These are phyloP conservation scores for Pleoardoris graminearum DNA, from an alignment of 2,329 filamentous ascomycete species.

Conservation along the genomic window DNA sequence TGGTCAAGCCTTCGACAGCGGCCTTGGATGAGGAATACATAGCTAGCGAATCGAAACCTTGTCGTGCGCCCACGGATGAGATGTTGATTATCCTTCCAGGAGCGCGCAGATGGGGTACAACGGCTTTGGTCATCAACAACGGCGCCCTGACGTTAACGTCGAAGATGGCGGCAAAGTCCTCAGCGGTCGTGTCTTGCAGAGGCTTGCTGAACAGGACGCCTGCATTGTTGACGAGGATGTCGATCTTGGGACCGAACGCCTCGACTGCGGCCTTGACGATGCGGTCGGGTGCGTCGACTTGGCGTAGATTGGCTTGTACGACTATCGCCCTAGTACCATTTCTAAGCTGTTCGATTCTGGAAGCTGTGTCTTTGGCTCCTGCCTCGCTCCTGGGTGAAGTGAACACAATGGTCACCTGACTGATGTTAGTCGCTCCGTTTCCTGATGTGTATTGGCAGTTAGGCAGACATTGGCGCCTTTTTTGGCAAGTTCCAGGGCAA, in stretches of 20 bases:
- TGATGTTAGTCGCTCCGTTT: neutral
- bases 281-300: constrained; percentile 38
- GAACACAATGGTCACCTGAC: constrained; percentile 50
- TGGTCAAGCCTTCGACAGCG: constrained; percentile 63
- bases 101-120: constrained; percentile 55
- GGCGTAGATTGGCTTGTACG: constrained; percentile 48
- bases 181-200: constrained; percentile 43
- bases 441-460: neutral
- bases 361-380: constrained; percentile 39
- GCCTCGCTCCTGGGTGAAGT: constrained; percentile 46
- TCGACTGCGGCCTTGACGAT: constrained; percentile 43
- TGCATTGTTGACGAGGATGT: constrained; percentile 52
- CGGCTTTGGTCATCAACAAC: constrained; percentile 58
- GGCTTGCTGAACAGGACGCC: constrained; percentile 34
- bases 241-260: constrained; percentile 47
- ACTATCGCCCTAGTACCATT: constrained; percentile 44
- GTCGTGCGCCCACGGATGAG: constrained; percentile 57
- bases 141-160: constrained; percentile 61
- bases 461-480: constrained; percentile 49
- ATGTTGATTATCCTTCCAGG: constrained; percentile 63
- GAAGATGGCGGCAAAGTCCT: constrained; percentile 59
- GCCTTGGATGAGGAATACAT: constrained; percentile 63
- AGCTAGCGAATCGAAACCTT: constrained; percentile 51
- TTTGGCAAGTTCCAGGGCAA: constrained; percentile 54
- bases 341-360: constrained; percentile 39